Evolutionary conservation across 2,329 filamentous ascomycete species (phyloP).

Genomic region (Huntiella abstrusa): DNA sequence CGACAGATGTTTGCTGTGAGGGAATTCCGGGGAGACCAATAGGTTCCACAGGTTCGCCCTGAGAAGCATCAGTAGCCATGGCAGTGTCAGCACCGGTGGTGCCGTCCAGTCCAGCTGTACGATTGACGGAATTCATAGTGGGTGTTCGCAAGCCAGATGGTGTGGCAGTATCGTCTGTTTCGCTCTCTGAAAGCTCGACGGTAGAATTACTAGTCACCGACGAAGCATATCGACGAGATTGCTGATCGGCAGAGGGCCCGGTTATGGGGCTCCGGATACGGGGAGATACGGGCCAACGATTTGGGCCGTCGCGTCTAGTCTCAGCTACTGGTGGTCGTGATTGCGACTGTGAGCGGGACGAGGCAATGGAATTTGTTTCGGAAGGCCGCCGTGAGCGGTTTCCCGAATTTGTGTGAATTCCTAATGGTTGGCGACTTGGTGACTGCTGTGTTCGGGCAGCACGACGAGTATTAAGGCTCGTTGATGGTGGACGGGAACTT

Average conservation of each 20-base stretch:
- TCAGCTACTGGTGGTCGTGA: slow-evolving; percentile 4
- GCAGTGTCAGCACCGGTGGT: slow-evolving; percentile 17
- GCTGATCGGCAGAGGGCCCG: not conserved
- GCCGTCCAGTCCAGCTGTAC: too few species aligned
- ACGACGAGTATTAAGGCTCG: slow-evolving; percentile 16
- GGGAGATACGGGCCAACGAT: slow-evolving; percentile 61
- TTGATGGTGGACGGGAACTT: not conserved
- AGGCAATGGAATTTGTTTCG: slow-evolving; percentile 30
- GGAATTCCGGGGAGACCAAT: slow-evolving; percentile 61
- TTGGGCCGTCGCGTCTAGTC: slow-evolving; percentile 15
- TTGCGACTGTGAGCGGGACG: not conserved
- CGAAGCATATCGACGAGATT: slow-evolving; percentile 2
- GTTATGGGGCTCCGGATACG: slow-evolving; percentile 44
- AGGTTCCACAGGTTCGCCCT: slow-evolving; percentile 79
- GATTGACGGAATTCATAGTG: slow-evolving; percentile 34
- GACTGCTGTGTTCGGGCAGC: slow-evolving; percentile 45
- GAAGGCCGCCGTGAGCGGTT: slow-evolving; percentile 34
- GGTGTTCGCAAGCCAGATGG: slow-evolving; percentile 38
- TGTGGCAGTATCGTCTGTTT: slow-evolving; percentile 31
- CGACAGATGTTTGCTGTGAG: slow-evolving; percentile 24
- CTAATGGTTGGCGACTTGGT: slow-evolving; percentile 22
- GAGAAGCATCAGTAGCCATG: not conserved
- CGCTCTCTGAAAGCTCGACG: slow-evolving; percentile 26
- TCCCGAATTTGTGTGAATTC: slow-evolving; percentile 13
- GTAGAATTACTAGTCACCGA: slow-evolving; percentile 9